Base-by-base conservation (phyloP, 768 basidiomycete genomes). In the Termitomyces sp. region DNA sequence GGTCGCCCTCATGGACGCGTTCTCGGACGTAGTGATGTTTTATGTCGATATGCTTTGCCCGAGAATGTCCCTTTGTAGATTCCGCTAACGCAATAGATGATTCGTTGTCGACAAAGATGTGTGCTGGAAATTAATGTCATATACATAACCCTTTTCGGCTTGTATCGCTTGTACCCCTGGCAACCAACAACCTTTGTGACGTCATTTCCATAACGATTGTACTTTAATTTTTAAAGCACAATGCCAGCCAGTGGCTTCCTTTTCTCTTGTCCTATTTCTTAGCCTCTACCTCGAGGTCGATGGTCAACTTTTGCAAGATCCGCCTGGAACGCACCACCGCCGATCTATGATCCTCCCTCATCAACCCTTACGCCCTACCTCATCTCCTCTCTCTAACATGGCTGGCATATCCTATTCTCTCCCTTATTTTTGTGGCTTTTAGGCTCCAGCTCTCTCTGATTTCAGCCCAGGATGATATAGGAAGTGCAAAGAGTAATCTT, bases 401-500 rank as follows among this genome's bases (percentile, higher is more conserved):
- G 88, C 87, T 98, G 40, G 92, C 94, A 9, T 94, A 92, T 63
- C 93, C 93, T 33, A 86, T 97, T 30, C 74, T 96, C 43, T 95
- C 94, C 26, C 84, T 98, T 58, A 70, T 94, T 62, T 90, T 98
- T 67, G 83, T 95, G 69, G 88, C 88, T 35, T 92, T 94, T 67
- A 83, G 92, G 55, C 80, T 97, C 40, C 81, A 87, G 59, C 69
- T 90, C 12, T 92, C 93, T 26, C 80, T 88, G 6, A 77, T 77
- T 22, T 80, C 87, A 13, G 84, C 92, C 4, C 80, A 90, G 66
- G 77, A 80, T 63, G 79, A 86, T 2, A 80, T 92, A 4, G 76
- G 77, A 36, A 84, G 77, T 61, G 88, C 91, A 45, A 94, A 92
- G 73, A 73, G 69, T 42, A 80, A 90, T 64, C 77, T 96, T n/a